Evolutionary conservation across 345 rosid genomes (phyloP).

Genomic region (Eucalyptus grandis): DNA sequence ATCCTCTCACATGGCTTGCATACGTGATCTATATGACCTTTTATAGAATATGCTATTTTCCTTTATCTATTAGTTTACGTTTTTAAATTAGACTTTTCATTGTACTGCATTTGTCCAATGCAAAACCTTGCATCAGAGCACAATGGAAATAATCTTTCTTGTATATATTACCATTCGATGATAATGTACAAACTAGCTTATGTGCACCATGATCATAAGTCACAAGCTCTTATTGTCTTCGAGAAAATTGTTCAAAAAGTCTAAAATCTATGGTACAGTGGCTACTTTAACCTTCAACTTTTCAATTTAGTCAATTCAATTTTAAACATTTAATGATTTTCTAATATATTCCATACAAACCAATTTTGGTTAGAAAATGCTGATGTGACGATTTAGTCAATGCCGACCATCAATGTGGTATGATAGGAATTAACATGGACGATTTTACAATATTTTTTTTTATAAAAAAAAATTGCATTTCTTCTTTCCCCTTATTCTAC

Average conservation of each 20-base stretch:
- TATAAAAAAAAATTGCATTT: background rate
- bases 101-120: background rate
- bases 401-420: background rate
- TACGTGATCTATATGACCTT: background rate
- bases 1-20: too few relatives aligned
- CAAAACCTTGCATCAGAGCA: background rate
- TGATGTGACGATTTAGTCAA: accelerated
- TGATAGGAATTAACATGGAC: accelerated
- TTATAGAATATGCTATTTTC: background rate
- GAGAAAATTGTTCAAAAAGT: background rate
- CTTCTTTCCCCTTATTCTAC: background rate
- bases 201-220: background rate
- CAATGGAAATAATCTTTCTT: background rate
- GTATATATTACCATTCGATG: background rate
- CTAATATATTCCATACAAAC: background rate
- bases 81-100: background rate
- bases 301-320: background rate
- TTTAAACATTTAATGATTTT: accelerated
- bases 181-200: background rate
- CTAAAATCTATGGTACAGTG: accelerated
- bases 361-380: accelerated
- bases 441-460: background rate
- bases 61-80: background rate
- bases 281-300: background rate
- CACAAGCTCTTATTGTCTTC: accelerated